These are phyloP conservation scores for Saturnispora halmiae DNA, from an alignment of 805 yeast species.

Conservation along the genomic window DNA sequence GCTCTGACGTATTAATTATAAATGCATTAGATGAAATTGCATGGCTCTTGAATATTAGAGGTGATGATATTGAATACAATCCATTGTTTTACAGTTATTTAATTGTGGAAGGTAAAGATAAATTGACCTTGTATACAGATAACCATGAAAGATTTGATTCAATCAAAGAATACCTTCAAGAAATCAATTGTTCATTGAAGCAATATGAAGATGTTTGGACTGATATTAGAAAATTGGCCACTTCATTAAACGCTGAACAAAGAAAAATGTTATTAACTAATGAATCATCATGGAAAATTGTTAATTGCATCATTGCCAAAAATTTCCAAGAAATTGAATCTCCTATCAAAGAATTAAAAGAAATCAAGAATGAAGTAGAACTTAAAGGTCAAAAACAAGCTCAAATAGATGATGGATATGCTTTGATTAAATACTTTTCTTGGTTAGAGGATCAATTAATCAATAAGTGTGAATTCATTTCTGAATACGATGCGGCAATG, in stretches of 20 bases:
- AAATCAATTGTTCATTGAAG: conserved; percentile 35
- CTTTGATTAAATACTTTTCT: conserved; percentile 43
- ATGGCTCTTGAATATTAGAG: conserved; percentile 79
- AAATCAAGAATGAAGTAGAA: conserved; percentile 42
- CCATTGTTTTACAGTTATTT: conserved; percentile 46
- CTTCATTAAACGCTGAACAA: conserved; percentile 14
- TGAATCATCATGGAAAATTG: conserved; percentile 60
- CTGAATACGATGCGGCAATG: conserved; percentile 59
- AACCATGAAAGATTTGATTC: conserved; percentile 30
- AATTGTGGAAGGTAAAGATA: conserved; percentile 33
- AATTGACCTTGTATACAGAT: conserved; percentile 36
- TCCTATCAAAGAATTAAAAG: conserved; percentile 48
- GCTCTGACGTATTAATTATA: conserved; percentile 28
- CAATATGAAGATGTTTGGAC: conserved; percentile 40
- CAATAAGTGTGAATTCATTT: conserved; percentile 37
- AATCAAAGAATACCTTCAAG: conserved; percentile 33
- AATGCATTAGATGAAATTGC: conserved; percentile 75
- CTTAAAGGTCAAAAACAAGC: conserved; percentile 42
- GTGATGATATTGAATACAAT: conserved; percentile 43
- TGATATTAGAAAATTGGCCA: conserved; percentile 32
- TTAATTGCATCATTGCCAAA: conserved; percentile 37
- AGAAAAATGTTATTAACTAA: conserved; percentile 41
- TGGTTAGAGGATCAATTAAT: conserved; percentile 48
- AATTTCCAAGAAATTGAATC: conserved; percentile 38
- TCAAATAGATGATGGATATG: conserved; percentile 51